These are phyloP conservation scores for Sclerotinia subarctica DNA, from an alignment of 2,329 filamentous ascomycete genomes.

Conservation along the genomic window DNA sequence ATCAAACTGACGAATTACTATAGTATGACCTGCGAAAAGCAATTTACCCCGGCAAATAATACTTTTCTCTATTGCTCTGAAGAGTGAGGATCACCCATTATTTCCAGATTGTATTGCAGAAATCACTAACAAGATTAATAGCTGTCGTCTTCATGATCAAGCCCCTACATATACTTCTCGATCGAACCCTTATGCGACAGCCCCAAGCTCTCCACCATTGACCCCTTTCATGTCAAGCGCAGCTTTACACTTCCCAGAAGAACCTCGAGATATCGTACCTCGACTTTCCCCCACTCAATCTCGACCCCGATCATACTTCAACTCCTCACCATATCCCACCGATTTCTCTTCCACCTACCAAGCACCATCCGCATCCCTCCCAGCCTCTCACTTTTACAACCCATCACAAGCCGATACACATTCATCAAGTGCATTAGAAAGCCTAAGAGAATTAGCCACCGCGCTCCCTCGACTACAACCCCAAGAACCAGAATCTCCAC, in stretches of 20 bases:
- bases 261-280: conserved; percentile 61
- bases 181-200: conserved; percentile 26
- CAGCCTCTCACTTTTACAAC: conserved; percentile 15
- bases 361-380: conserved; percentile 43
- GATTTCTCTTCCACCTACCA: conserved; percentile 32
- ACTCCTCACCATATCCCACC: conserved; percentile 40
- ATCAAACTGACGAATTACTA: conserved; percentile 29
- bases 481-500: conserved; percentile 19
- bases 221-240: conserved; percentile 42
- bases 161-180: conserved; percentile 26
- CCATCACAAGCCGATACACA: conserved; percentile 15
- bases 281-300: conserved; percentile 61
- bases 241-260: conserved; percentile 41
- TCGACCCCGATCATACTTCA: conserved; percentile 55
- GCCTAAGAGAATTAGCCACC: conserved; percentile 33
- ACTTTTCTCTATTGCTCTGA: conserved; percentile 62
- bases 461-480: conserved; percentile 28
- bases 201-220: conserved; percentile 38
- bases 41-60: conserved; percentile 58
- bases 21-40: conserved; percentile 66
- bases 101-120: too few species aligned
- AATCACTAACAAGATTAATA: conserved; percentile 20
- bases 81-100: conserved; percentile 46
- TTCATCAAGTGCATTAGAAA: conserved; percentile 33
- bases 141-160: conserved; percentile 36